Conservation (phyloP, 2,329 filamentous ascomycete species). For the Peltaster fructicola region DNA sequence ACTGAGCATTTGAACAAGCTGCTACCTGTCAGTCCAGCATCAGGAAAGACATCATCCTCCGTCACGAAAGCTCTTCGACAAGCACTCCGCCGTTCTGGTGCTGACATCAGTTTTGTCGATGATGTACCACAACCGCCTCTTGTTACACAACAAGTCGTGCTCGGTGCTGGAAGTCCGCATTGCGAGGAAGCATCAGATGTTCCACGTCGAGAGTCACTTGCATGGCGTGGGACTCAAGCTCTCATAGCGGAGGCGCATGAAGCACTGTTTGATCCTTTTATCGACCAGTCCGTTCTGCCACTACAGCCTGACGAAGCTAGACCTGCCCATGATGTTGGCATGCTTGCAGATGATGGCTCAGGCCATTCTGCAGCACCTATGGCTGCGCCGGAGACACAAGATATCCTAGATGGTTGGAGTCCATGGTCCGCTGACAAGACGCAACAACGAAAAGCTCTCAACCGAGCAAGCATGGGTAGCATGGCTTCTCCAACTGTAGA, state of each 20-base stretch:
- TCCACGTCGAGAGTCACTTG: slow-evolving; percentile 1
- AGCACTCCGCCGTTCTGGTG: slow-evolving; percentile 12
- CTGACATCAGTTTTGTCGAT: slow-evolving; percentile 6
- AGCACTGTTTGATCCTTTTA: slow-evolving; percentile 13
- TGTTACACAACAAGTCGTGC: too few relatives aligned
- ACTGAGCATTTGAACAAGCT: slow-evolving; percentile 7
- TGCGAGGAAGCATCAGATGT: too few relatives aligned
- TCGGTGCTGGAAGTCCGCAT: too few relatives aligned
- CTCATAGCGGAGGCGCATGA: slow-evolving; percentile 14
- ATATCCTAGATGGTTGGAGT: slow-evolving; percentile 23
- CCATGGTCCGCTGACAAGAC: slow-evolving; percentile 27
- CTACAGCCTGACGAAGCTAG: slow-evolving; percentile 17
- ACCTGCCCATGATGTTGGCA: slow-evolving; percentile 15
- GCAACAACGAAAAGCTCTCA: slow-evolving; percentile 5
- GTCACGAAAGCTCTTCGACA: slow-evolving; percentile 10
- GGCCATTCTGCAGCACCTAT: too few relatives aligned
- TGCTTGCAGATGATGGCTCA: slow-evolving; percentile 10
- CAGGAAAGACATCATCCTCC: slow-evolving; percentile 6
- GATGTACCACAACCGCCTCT: too few relatives aligned
- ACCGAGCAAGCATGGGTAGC: slow-evolving; percentile 4
- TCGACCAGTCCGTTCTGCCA: too few relatives aligned
- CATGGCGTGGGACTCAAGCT: slow-evolving; percentile 15
- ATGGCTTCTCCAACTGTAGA: slow-evolving; percentile 6
- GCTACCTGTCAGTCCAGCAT: slow-evolving; percentile 3
- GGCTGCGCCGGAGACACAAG: too few relatives aligned